Evolutionary conservation across 345 rosid genomes (phyloP).

Genomic region (Gossypium thurberi): DNA sequence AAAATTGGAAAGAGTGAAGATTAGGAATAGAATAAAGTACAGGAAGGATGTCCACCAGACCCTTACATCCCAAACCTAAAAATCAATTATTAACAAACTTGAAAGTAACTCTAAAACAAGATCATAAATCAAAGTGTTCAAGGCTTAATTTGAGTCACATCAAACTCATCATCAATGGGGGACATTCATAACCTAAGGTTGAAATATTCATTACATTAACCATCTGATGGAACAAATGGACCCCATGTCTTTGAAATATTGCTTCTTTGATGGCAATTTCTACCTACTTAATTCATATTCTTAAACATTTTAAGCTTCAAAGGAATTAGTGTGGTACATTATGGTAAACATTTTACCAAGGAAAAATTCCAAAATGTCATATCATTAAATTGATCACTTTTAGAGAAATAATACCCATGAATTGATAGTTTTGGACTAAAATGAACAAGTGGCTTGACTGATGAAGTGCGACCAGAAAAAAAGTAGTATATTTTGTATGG

Average conservation of each 20-base stretch:
- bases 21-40: no score
- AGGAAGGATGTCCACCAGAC: no score
- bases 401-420: no score
- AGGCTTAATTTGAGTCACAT: conserved; percentile 4
- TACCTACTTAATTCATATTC: neutral
- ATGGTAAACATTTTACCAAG: no score
- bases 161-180: neutral
- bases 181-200: neutral
- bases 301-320: neutral
- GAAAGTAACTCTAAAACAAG: neutral
- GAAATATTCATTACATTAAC: neutral
- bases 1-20: no score
- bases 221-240: neutral
- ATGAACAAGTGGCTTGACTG: neutral
- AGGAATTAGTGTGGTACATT: neutral
- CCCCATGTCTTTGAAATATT: conserved; percentile 1
- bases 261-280: neutral
- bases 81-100: neutral
- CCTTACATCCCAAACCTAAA: no score
- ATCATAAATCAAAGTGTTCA: neutral
- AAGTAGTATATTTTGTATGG: no score
- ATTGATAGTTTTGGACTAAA: no score
- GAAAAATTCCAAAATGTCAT: no score
- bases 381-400: no score
- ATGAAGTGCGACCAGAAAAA: neutral